Evolutionary conservation across 2,329 filamentous ascomycete genomes (phyloP), one percentile per base, ranked within the genome.

Genomic region (Aureobasidium vineae): DNA sequence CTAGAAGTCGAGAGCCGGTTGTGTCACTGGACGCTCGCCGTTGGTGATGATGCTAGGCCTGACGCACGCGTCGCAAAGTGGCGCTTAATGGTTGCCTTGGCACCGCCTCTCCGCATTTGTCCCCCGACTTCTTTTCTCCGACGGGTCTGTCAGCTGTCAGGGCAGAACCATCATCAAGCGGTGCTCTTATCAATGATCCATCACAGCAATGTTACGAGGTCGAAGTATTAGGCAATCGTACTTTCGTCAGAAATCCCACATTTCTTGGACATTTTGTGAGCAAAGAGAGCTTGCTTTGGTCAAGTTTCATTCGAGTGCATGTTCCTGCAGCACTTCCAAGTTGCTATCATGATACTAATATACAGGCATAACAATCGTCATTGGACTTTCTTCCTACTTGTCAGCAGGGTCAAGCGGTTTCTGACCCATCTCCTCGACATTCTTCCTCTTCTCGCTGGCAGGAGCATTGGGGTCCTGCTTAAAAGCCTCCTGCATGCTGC

Each of bases 401-500:
- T 71, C 66, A 38, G 68, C 70, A 41, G 70, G 65, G 52, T 72
- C 68, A 52, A 71, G 53, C 36, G 70, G 70, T 63, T 65, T 70
- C 65, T 69, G 56, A 23, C 70, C 70, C 69, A 68, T 63, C 61
- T 68, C 47, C 65, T 71, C 68, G 1, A 69, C 69, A 66, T 69
- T 63, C 63, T 69, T 43, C 31, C 65, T 68, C 69, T 72, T 71
- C 65, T 70, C 67, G 19, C 65, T 43, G 19, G 68, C 68, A 41
- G 70, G 63, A 54, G 70, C 66, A 16, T 70, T 66, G 33, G 68
- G 68, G 21, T 70, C 69, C 43, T 67, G 67, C 57, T 70, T 69
- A 56, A 70, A 63, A 4, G 66, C 66, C 61, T 70, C 56, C 59
- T 69, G 69, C 83, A 67, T 56, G 16, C 59, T 64, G 21, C 43